These are phyloP conservation scores for Pascua guehoae DNA, from an alignment of 1,284 basidiomycete genomes.

Conservation along the genomic window DNA sequence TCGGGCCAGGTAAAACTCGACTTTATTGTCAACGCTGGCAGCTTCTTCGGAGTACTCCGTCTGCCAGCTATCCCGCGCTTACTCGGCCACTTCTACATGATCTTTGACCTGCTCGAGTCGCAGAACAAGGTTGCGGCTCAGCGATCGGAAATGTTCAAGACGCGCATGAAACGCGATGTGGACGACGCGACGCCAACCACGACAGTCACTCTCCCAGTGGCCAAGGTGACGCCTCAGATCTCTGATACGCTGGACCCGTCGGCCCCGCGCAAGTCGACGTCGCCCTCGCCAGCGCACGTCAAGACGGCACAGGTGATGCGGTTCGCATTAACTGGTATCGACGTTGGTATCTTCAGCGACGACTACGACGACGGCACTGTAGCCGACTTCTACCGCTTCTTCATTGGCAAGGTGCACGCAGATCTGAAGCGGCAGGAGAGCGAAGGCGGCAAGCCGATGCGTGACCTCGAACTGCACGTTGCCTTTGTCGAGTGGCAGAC, in stretches of 20 bases:
- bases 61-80: slow-evolving; percentile 53
- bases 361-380: slow-evolving; percentile 29
- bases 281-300: slow-evolving; percentile 12
- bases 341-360: slow-evolving; percentile 41
- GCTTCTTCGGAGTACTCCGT: slow-evolving; percentile 66
- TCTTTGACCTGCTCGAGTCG: slow-evolving; percentile 59
- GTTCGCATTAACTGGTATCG: slow-evolving; percentile 40
- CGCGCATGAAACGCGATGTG: slow-evolving; percentile 59
- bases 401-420: slow-evolving; percentile 35
- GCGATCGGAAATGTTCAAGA: slow-evolving; percentile 66
- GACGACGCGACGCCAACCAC: slow-evolving; percentile 67
- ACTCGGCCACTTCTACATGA: slow-evolving; percentile 38
- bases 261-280: slow-evolving; percentile 47
- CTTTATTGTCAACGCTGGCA: slow-evolving; percentile 69
- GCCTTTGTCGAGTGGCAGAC: slow-evolving; percentile 34
- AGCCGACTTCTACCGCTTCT: slow-evolving; percentile 42
- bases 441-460: slow-evolving; percentile 20
- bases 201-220: slow-evolving; percentile 70
- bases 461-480: slow-evolving; percentile 33
- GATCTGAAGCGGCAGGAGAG: slow-evolving; percentile 30
- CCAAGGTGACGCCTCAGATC: background rate
- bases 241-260: slow-evolving; percentile 60
- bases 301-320: slow-evolving; percentile 40
- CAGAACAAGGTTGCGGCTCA: slow-evolving; percentile 53
- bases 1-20: slow-evolving; percentile 65